Evolutionary conservation across 2,329 filamentous ascomycete species (phyloP), one percentile per base, ranked within the genome.

Genomic region (Curvularia eragrostidis): DNA sequence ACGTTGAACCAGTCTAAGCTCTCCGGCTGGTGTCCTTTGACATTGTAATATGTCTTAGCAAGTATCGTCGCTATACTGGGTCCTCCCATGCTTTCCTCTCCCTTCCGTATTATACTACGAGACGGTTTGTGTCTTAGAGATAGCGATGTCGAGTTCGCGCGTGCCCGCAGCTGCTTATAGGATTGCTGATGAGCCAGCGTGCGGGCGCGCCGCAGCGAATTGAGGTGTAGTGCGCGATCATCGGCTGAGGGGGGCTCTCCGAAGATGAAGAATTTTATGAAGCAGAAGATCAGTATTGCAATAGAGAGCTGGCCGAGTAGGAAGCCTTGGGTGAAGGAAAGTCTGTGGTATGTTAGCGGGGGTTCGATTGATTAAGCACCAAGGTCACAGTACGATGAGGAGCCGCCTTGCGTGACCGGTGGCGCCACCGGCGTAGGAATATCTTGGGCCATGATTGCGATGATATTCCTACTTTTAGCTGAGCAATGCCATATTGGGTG

Each of bases 201-300:
- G 63, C 89, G 84, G 51, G 89, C 87, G 57, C 89, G 87, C 24
- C 91, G 87, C 66, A 92, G 88, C 10, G 89, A 89, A 56, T 90
- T 91, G 65, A 90, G 87, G 42, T 90, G 81, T 7, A 91, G 84
- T 12, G 92, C 91, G 19, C 90, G 91, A 53, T 89, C 87, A 63
- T 96, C 93, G 60, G 92, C 84, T 1, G 91, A 92, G 0, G 93
- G 92, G 5, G 92, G 88, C 74, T 98, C 95, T 68, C 95, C 95
- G 74, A 99, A 98, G 73, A 99, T 98, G 85, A 99, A 99, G 86
- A 97, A 99, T 76, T 97, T 97, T 78, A 99, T 98, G 79, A 99
- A 98, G 66, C 90, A 91, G 64, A 93, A 93, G 61, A 99, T 87
- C 38, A 99, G 84, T 23, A 98, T 81, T 13, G 97, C 91, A 44